Percentiles rank a stretch among this genome's conserved stretches.
phyloP scores from a whole-genome alignment of 2,329 filamentous ascomycete genomes.

The Boeremia exigua region DNA sequence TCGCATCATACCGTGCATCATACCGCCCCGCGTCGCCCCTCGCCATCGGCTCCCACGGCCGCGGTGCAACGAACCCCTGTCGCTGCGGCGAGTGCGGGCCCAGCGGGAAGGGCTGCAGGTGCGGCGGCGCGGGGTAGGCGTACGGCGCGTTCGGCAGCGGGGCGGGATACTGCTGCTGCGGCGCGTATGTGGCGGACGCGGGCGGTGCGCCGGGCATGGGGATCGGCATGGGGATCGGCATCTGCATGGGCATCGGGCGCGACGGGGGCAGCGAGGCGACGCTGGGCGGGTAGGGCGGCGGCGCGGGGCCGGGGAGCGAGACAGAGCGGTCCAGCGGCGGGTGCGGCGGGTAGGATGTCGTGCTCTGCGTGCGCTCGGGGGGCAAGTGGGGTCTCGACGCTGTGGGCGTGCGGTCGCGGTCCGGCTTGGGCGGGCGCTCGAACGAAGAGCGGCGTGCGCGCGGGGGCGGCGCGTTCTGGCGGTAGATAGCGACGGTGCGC shows the following conservation, averaged over 20 bases:
- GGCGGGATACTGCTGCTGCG: conserved; percentile 8
- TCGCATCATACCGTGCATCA: too few species aligned
- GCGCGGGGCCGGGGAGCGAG: conserved; percentile 32
- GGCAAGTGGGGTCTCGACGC: conserved; percentile 25
- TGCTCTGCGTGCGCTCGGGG: conserved; percentile 30
- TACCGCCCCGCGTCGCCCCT: too few species aligned
- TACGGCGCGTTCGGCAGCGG: conserved; percentile 9
- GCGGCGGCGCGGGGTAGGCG: conserved; percentile 4
- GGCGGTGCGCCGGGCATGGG: conserved; percentile 5
- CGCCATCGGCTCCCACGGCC: not conserved
- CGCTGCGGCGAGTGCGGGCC: conserved; percentile 27
- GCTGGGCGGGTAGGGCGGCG: conserved; percentile 15
- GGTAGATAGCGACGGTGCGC: conserved; percentile 47
- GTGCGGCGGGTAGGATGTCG: conserved; percentile 23
- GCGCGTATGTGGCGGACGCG: not conserved
- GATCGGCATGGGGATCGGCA: conserved; percentile 3
- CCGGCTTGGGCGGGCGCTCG: conserved; percentile 22
- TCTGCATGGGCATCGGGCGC: conserved; percentile 21
- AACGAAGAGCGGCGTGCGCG: conserved; percentile 29
- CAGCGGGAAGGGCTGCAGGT: conserved; percentile 10
- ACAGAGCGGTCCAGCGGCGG: conserved; percentile 36
- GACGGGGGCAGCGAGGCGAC: conserved; percentile 21
- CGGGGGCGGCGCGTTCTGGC: conserved; percentile 29
- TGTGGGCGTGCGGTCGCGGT: conserved; percentile 36
- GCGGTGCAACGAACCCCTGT: conserved; percentile 15